phyloP scores from a whole-genome alignment of 495 filamentous ascomycete genomes.

The Penicillium subrubescens region DNA sequence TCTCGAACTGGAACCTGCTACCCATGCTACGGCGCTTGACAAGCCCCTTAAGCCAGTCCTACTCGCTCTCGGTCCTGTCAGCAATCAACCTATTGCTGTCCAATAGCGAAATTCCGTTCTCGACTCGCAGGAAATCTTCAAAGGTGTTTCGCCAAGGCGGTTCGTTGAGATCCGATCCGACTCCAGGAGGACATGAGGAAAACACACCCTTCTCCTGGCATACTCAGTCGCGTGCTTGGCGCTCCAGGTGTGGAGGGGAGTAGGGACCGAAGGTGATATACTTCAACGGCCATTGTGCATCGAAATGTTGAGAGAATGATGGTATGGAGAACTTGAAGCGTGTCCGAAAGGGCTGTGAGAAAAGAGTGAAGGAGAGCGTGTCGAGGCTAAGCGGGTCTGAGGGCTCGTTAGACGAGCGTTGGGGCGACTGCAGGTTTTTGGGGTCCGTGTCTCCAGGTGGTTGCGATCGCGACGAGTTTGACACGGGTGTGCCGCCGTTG shows the following conservation, averaged over 20 bases:
- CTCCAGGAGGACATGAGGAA: slow-evolving; percentile 39
- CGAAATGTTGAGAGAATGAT: slow-evolving; percentile 35
- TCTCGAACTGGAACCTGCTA: slow-evolving; percentile 36
- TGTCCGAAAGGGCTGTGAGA: not conserved
- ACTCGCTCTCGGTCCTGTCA: slow-evolving; percentile 29
- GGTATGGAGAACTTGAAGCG: slow-evolving; percentile 9
- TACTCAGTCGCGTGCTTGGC: slow-evolving; percentile 31
- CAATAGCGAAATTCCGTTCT: slow-evolving; percentile 51
- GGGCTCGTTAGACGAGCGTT: slow-evolving; percentile 6
- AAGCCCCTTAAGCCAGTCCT: slow-evolving; percentile 42
- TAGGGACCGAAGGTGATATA: slow-evolving; percentile 52
- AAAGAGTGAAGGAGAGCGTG: slow-evolving; percentile 31
- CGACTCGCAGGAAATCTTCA: slow-evolving; percentile 54
- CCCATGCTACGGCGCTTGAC: slow-evolving; percentile 45
- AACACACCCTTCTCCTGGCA: slow-evolving; percentile 35
- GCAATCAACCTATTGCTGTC: slow-evolving; percentile 29
- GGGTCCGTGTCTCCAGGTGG: slow-evolving; percentile 21
- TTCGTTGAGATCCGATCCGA: slow-evolving; percentile 36
- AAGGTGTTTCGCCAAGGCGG: slow-evolving; percentile 57
- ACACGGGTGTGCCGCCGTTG: not conserved
- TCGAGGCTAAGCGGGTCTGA: slow-evolving; percentile 37
- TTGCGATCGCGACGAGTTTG: slow-evolving; percentile 14
- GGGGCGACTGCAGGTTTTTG: slow-evolving; percentile 11
- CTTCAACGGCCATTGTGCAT: slow-evolving; percentile 38
- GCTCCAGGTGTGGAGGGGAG: slow-evolving; percentile 54